These are phyloP conservation scores for Kodamaea neixiangensis DNA, from an alignment of 805 yeast species.

Conservation along the genomic window DNA sequence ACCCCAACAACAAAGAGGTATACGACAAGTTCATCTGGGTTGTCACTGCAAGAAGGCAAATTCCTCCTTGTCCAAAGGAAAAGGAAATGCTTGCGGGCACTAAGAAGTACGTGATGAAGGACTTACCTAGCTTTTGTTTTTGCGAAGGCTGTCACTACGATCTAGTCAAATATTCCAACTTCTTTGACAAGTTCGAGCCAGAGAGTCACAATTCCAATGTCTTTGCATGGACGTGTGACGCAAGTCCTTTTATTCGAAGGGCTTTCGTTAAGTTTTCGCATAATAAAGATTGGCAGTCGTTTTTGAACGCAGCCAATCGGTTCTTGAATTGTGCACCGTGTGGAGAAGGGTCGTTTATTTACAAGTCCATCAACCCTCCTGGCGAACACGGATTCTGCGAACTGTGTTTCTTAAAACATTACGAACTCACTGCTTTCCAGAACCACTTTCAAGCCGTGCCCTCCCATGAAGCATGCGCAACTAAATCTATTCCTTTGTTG, in stretches of 20 bases:
- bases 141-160: slow-evolving; percentile 1
- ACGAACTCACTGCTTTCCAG: background rate
- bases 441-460: background rate
- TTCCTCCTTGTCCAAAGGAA: background rate
- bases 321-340: background rate
- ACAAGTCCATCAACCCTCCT: background rate
- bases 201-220: background rate
- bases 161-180: slow-evolving; percentile 1
- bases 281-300: background rate
- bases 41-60: background rate
- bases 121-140: background rate
- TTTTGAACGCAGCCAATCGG: background rate
- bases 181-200: background rate
- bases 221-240: background rate
- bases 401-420: background rate
- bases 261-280: background rate
- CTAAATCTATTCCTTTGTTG: background rate
- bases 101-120: background rate
- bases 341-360: background rate
- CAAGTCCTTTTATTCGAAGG: background rate
- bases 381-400: background rate
- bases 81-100: background rate
- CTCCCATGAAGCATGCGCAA: background rate
- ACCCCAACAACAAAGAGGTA: background rate
- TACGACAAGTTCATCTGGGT: background rate